A percentile compares a stretch with the other conserved stretches of the same genome.
phyloP scores from a whole-genome alignment of 495 filamentous ascomycete species.

The Pyronema domesticum region DNA sequence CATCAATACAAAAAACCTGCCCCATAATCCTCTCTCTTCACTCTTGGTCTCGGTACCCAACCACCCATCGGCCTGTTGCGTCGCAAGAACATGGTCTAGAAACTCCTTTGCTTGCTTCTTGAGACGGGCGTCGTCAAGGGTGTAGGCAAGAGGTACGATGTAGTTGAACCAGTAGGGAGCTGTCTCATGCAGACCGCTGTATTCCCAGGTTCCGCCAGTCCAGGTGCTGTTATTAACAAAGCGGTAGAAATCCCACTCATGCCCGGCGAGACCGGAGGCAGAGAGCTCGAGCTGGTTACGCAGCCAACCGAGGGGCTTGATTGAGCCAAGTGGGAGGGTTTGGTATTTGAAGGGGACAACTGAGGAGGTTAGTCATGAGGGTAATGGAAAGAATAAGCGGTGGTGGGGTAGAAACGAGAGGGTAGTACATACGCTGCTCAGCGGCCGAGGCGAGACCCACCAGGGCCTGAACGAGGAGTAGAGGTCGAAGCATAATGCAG shows the following conservation, averaged over 20 bases:
- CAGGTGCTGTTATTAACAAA: constrained; percentile 38
- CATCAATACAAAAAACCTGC: constrained; percentile 2
- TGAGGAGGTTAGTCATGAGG: not conserved
- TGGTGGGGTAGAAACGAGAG: not conserved
- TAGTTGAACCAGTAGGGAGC: constrained; percentile 52
- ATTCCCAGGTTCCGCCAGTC: constrained; percentile 39
- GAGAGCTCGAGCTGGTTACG: constrained; percentile 35
- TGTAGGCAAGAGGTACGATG: constrained; percentile 45
- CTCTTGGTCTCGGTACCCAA: not conserved
- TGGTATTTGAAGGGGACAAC: not conserved
- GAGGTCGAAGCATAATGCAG: too few relatives aligned
- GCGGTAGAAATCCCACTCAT: constrained; percentile 41
- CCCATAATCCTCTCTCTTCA: constrained; percentile 2
- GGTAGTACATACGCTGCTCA: not conserved
- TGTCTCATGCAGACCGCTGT: constrained; percentile 40
- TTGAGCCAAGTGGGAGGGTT: constrained; percentile 36
- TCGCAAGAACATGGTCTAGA: constrained; percentile 33
- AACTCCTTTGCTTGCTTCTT: constrained; percentile 36
- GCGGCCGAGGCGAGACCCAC: too few relatives aligned
- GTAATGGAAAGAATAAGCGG: not conserved
- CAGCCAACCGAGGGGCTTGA: constrained; percentile 45
- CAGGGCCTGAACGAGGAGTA: too few relatives aligned
- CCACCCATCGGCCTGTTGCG: constrained; percentile 27
- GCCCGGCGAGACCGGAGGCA: constrained; percentile 40
- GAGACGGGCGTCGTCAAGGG: constrained; percentile 35